These are phyloP conservation scores for Oryza glaberrima DNA, from an alignment of 176 grass and related monocot species.

Conservation along the genomic window DNA sequence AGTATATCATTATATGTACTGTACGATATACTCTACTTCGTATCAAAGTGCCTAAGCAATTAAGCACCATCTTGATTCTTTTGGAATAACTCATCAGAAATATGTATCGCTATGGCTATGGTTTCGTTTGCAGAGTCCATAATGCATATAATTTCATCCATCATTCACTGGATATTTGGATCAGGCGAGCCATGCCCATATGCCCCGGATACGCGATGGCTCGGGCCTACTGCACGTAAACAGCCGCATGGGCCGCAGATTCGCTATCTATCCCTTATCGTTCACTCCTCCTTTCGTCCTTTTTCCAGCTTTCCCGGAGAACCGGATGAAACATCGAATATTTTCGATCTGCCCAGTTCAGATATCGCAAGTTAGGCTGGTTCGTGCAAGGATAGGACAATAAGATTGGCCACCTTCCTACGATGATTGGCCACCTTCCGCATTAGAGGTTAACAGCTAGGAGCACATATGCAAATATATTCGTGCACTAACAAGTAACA, in stretches of 20 bases:
- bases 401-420: neutral
- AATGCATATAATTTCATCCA: neutral
- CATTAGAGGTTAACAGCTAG: neutral
- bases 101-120: neutral
- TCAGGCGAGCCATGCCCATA: neutral
- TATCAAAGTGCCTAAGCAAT: neutral
- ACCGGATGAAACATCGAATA: neutral
- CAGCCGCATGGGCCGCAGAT: slow-evolving; percentile 14
- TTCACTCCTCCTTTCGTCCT: neutral
- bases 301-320: slow-evolving; percentile 38
- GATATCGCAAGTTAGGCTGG: neutral
- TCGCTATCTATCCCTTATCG: neutral
- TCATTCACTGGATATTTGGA: neutral
- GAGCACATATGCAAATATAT: slow-evolving; percentile 38
- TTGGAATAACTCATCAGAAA: neutral
- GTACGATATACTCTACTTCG: neutral
- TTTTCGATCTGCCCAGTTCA: neutral
- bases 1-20: no score
- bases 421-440: neutral
- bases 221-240: neutral
- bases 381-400: neutral
- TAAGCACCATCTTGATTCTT: no score
- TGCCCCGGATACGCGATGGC: neutral
- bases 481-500: slow-evolving; percentile 13
- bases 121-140: neutral